These are phyloP conservation scores for Termitomyces sp. DNA, from an alignment of 768 basidiomycete genomes.

Conservation along the genomic window DNA sequence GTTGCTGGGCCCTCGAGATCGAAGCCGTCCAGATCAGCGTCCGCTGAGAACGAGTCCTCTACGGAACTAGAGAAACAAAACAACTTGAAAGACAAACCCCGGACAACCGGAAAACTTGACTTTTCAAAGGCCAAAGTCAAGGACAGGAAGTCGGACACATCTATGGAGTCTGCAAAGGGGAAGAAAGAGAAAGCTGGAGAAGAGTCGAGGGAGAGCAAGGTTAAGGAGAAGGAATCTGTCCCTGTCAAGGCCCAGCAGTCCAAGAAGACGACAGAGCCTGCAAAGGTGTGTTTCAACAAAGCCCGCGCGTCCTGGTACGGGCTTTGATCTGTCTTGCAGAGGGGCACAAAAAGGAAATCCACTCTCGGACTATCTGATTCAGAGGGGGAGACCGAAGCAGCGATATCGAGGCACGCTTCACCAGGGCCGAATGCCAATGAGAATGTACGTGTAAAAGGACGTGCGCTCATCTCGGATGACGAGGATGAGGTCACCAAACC, in stretches of 20 bases:
- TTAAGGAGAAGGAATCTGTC: constrained; percentile 9
- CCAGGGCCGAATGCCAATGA: constrained; percentile 9
- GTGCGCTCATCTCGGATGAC: constrained; percentile 55
- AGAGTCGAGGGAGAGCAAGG: constrained; percentile 11
- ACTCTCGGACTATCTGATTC: constrained; percentile 21
- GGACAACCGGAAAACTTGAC: constrained; percentile 14
- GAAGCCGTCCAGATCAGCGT: constrained; percentile 23
- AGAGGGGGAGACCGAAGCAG: constrained; percentile 15
- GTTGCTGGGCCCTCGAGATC: constrained; percentile 39
- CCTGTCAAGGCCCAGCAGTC: constrained; percentile 8
- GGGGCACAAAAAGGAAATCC: constrained; percentile 43
- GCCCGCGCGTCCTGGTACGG: neutral
- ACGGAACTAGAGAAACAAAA: constrained; percentile 9
- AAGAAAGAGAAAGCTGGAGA: neutral
- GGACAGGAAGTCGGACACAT: constrained; percentile 3
- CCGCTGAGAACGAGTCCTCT: constrained; percentile 6
- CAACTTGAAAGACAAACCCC: constrained; percentile 10
- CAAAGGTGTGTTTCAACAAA: constrained; percentile 13
- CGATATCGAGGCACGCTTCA: constrained; percentile 3
- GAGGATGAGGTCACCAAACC: constrained; percentile 36
- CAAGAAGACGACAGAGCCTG: constrained; percentile 14
- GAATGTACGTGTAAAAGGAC: constrained; percentile 36
- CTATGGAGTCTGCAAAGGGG: constrained; percentile 6
- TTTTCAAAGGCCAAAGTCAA: constrained; percentile 19
- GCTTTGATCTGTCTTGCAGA: constrained; percentile 16